Evolutionary conservation across 257 asterid genomes (phyloP).

Genomic region (Solanum medicagineum): DNA sequence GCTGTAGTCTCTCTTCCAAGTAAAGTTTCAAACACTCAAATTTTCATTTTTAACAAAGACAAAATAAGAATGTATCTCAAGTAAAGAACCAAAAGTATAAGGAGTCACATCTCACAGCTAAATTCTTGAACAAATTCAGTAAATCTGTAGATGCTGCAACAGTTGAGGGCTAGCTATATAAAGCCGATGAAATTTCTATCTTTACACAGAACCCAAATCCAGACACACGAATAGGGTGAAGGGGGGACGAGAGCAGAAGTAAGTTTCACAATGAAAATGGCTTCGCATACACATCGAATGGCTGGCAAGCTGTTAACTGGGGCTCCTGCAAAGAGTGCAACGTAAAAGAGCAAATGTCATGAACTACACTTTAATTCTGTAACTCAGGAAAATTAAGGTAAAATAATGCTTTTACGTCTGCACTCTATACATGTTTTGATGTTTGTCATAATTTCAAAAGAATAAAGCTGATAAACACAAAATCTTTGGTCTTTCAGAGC

Average conservation of each 20-base stretch:
- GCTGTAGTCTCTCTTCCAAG: background rate
- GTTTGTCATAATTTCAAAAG: background rate
- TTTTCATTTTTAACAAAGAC: background rate
- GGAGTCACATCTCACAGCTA: background rate
- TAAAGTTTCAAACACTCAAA: background rate
- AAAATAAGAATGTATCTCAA: background rate
- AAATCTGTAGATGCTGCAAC: background rate
- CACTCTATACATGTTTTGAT: background rate
- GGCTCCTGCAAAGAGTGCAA: slow-evolving; percentile 63
- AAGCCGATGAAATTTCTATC: background rate
- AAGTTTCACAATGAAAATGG: slow-evolving; percentile 69
- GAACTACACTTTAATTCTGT: background rate
- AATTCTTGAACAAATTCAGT: background rate
- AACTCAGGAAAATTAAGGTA: background rate
- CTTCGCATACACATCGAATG: slow-evolving; percentile 74
- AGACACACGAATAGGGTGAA: background rate
- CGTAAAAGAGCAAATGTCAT: background rate
- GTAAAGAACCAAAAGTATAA: background rate
- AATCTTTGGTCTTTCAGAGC: background rate
- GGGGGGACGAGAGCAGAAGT: background rate
- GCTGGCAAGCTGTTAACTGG: slow-evolving; percentile 64
- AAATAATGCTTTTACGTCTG: background rate
- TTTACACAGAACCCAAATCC: background rate
- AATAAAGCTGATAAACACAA: background rate
- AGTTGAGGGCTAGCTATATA: background rate